phyloP scores from a whole-genome alignment of 352 stramenopile genomes.

The Pythium biforme region DNA sequence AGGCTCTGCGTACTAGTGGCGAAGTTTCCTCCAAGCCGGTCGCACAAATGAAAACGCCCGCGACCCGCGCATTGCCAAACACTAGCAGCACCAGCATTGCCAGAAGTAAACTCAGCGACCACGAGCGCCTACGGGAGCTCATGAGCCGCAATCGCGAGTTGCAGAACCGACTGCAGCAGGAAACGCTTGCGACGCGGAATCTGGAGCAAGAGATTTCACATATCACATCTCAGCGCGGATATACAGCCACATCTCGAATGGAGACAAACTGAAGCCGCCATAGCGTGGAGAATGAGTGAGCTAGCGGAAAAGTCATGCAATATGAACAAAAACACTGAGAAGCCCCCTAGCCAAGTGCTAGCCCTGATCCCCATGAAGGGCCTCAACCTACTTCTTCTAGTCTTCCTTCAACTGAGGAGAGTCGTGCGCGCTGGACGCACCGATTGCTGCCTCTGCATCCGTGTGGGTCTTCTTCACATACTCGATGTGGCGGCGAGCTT shows the following conservation, averaged over 20 bases:
- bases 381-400: neutral
- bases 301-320: neutral
- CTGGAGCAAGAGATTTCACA: conserved; percentile 72
- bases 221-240: conserved; percentile 33
- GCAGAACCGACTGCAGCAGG: conserved; percentile 68
- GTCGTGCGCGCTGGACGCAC: neutral
- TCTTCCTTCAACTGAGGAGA: neutral
- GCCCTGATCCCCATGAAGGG: too few species aligned
- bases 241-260: neutral
- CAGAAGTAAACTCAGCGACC: conserved; percentile 35
- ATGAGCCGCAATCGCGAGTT: conserved; percentile 81
- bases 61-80: too few species aligned
- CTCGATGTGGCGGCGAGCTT: conserved; percentile 62
- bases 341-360: too few species aligned
- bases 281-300: neutral
- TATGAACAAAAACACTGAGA: too few species aligned
- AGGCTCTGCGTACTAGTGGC: neutral
- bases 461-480: conserved; percentile 61
- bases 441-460: conserved; percentile 2
- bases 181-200: conserved; percentile 66
- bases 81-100: neutral
- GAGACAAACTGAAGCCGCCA: neutral
- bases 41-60: neutral
- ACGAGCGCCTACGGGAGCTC: conserved; percentile 65
- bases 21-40: neutral